Evolutionary conservation across 371 early-diverging fungal species (phyloP).

Genomic region (Nosema granulosis): DNA sequence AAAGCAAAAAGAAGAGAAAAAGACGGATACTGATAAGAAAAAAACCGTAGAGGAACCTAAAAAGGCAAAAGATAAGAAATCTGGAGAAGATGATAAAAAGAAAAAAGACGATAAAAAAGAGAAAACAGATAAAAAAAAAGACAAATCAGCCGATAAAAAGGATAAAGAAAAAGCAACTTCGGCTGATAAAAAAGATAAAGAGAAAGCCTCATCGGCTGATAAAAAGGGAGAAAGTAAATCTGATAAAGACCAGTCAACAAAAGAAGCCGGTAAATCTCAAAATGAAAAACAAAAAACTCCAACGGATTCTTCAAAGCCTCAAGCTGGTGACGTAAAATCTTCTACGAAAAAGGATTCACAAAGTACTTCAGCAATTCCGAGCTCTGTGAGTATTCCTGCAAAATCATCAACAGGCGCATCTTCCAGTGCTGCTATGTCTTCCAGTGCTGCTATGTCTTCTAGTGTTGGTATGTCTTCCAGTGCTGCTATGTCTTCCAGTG

Average conservation of each 20-base stretch:
- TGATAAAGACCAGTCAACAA: constrained; percentile 11
- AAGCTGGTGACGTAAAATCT: background rate
- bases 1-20: constrained; percentile 31
- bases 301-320: background rate
- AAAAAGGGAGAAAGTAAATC: constrained; percentile 19
- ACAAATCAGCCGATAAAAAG: constrained; percentile 23
- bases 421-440: background rate
- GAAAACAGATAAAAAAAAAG: constrained; percentile 27
- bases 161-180: constrained; percentile 17
- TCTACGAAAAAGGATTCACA: background rate
- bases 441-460: background rate
- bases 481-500: background rate
- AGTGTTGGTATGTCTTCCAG: background rate
- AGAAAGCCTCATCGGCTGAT: constrained; percentile 1
- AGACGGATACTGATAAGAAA: constrained; percentile 2
- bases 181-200: constrained; percentile 27
- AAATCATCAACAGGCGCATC: background rate
- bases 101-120: constrained; percentile 15
- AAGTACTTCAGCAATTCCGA: constrained; percentile 1
- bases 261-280: constrained; percentile 8
- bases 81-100: constrained; percentile 17
- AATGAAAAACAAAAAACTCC: background rate
- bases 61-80: constrained; percentile 2
- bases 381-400: background rate
- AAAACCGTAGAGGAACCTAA: background rate